These are phyloP conservation scores for Gossypium thurberi DNA, from an alignment of 345 rosid species.

Conservation along the genomic window DNA sequence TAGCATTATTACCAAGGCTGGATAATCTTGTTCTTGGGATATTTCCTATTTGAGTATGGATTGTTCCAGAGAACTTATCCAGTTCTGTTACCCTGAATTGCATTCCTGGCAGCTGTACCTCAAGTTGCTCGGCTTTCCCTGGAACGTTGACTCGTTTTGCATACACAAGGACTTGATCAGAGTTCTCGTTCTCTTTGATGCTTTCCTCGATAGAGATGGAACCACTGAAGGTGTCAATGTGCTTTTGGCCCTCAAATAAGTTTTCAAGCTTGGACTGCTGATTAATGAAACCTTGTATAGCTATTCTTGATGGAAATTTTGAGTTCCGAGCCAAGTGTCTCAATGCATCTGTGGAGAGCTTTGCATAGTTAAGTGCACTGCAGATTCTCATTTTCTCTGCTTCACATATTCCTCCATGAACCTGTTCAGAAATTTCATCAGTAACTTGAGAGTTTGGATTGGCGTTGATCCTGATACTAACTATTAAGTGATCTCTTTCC, in stretches of 20 bases:
- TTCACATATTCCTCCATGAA: slow-evolving; percentile 28
- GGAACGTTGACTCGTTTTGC: slow-evolving; percentile 15
- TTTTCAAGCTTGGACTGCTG: slow-evolving; percentile 21
- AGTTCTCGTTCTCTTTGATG: neutral
- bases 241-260: neutral
- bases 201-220: slow-evolving; percentile 3
- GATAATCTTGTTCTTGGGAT: slow-evolving; percentile 21
- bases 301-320: slow-evolving; percentile 31
- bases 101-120: slow-evolving; percentile 21
- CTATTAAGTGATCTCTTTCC: neutral
- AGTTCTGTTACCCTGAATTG: slow-evolving; percentile 16
- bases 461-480: neutral
- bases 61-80: slow-evolving; percentile 21
- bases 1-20: slow-evolving; percentile 17
- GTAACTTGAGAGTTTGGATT: neutral
- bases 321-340: slow-evolving; percentile 31
- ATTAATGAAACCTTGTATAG: slow-evolving; percentile 23
- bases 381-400: slow-evolving; percentile 33
- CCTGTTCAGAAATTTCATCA: slow-evolving; percentile 26
- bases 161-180: slow-evolving; percentile 9
- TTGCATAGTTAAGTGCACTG: slow-evolving; percentile 29
- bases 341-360: slow-evolving; percentile 34
- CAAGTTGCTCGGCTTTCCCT: slow-evolving; percentile 16
- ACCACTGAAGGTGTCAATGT: neutral
- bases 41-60: slow-evolving; percentile 24